Evolutionary conservation across 2,329 filamentous ascomycete species (phyloP).

Genomic region (Beauveria medogensis): DNA sequence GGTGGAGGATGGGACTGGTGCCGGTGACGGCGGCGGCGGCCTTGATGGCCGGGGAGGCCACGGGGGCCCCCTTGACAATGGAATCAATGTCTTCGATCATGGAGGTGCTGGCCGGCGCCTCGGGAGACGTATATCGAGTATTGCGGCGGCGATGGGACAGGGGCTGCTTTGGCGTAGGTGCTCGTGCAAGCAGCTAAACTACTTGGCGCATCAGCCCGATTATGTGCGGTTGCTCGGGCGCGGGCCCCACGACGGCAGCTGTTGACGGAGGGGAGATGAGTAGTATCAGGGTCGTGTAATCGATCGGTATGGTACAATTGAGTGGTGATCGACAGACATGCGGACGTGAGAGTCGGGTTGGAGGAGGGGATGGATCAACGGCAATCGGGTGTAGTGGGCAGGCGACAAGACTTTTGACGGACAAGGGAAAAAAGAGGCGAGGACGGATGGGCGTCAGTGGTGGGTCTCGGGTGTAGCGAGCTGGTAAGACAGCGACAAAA

Average conservation of each 20-base stretch:
- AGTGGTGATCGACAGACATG: not conserved
- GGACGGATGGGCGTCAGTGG: not conserved
- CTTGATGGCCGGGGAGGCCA: slow-evolving; percentile 15
- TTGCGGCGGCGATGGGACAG: not conserved
- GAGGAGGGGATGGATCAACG: not conserved
- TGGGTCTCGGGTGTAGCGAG: not conserved
- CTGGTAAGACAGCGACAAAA: too few relatives aligned
- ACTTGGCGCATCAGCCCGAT: not conserved
- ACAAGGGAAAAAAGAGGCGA: not conserved
- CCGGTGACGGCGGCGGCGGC: slow-evolving; percentile 16
- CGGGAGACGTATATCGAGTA: not conserved
- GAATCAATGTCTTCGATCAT: slow-evolving; percentile 72
- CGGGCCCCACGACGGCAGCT: not conserved
- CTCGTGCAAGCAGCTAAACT: not conserved
- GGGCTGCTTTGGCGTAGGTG: not conserved
- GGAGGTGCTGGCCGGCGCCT: not conserved
- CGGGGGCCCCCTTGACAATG: slow-evolving; percentile 68
- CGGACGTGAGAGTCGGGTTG: not conserved
- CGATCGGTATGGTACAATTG: not conserved
- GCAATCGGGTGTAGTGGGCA: not conserved
- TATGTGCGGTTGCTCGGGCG: not conserved
- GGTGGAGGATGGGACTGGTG: slow-evolving; percentile 36
- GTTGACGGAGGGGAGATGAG: not conserved
- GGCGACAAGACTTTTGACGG: not conserved
- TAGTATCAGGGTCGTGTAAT: not conserved